phyloP scores from a whole-genome alignment of 805 yeast species.

The Metschnikowia baotianmanensis region DNA sequence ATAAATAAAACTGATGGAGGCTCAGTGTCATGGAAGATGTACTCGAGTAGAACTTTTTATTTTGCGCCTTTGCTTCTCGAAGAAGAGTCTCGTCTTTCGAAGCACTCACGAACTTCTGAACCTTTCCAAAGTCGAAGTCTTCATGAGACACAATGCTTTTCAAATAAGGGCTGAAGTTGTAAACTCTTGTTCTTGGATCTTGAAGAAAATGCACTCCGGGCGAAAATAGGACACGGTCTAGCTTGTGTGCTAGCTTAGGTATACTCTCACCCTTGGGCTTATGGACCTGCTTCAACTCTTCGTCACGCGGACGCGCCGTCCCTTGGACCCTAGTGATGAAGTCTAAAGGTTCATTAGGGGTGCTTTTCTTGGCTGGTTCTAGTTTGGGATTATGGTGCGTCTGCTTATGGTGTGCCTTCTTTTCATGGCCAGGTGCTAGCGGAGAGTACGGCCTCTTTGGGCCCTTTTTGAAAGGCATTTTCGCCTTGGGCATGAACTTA shows the following conservation, averaged over 20 bases:
- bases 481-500: background rate
- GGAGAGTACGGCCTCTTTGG: no score
- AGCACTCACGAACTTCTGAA: constrained; percentile 61
- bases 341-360: background rate
- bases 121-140: constrained; percentile 60
- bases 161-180: constrained; percentile 64
- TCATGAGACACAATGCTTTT: constrained; percentile 56
- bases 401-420: background rate
- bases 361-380: background rate
- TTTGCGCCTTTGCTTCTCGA: constrained; percentile 40
- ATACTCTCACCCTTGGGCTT: constrained; percentile 28
- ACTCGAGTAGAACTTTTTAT: constrained; percentile 61
- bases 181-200: constrained; percentile 74
- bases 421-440: background rate
- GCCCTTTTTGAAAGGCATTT: background rate
- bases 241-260: constrained; percentile 62
- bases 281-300: constrained; percentile 18
- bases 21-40: constrained; percentile 85
- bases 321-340: background rate
- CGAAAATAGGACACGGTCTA: constrained; percentile 71
- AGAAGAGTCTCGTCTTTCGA: constrained; percentile 59
- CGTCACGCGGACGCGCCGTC: background rate
- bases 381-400: background rate
- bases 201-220: constrained; percentile 78
- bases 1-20: constrained; percentile 69